These are phyloP conservation scores for Citrus reticulata DNA, from an alignment of 345 rosid genomes.

Conservation along the genomic window DNA sequence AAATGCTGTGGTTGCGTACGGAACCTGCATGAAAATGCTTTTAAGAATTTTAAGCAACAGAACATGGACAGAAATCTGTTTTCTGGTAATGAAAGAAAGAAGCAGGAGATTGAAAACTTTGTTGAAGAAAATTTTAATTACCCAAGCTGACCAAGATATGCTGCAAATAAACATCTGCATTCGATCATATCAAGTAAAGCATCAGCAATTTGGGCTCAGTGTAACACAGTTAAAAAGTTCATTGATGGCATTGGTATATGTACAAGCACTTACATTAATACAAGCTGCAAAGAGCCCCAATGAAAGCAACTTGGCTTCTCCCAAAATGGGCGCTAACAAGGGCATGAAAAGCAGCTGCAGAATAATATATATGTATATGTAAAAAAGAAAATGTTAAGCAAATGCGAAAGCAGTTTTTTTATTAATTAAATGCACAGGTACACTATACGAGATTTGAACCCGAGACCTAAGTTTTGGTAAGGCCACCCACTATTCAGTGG, in stretches of 20 bases:
- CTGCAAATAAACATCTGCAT: constrained; percentile 69
- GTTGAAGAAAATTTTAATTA: constrained; percentile 21
- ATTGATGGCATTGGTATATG: not conserved
- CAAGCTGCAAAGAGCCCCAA: constrained; percentile 52
- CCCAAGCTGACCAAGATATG: constrained; percentile 84
- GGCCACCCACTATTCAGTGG: too few relatives aligned
- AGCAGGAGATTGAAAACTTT: not conserved
- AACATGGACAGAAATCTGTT: not conserved
- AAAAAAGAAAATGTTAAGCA: not conserved
- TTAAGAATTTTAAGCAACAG: not conserved
- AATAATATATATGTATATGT: not conserved
- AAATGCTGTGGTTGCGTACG: constrained; percentile 51
- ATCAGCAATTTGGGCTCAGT: not conserved
- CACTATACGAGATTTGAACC: too few relatives aligned
- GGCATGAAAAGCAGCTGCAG: constrained; percentile 77
- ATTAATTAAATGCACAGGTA: too few relatives aligned
- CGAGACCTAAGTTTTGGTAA: too few relatives aligned
- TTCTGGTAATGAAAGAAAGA: not conserved
- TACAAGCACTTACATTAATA: constrained; percentile 30
- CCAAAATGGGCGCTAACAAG: constrained; percentile 43
- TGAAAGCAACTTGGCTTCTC: constrained; percentile 70
- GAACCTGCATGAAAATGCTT: constrained; percentile 52
- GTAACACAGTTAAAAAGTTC: not conserved
- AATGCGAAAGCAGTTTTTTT: not conserved
- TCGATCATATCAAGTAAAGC: not conserved